phyloP scores from a whole-genome alignment of 2,329 filamentous ascomycete species.

The Sporothrix schenckii region DNA sequence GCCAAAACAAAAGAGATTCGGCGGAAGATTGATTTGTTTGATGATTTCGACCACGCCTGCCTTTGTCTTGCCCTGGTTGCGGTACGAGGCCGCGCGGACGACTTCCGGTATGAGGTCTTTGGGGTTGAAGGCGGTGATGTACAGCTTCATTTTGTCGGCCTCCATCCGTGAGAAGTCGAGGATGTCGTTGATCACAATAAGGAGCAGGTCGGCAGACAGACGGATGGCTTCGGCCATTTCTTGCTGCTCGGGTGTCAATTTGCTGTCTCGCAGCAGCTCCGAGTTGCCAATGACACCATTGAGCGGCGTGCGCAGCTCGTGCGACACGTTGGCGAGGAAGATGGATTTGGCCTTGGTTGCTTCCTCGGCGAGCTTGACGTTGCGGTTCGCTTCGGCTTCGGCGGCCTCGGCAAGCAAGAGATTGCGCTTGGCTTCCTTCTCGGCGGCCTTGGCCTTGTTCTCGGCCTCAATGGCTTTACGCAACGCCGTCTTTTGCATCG shows the following conservation, averaged over 20 bases:
- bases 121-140: constrained; percentile 69
- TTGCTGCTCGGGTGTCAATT: constrained; percentile 72
- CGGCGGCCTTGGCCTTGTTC: constrained; percentile 74
- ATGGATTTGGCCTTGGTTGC: constrained; percentile 82
- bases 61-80: constrained; percentile 64
- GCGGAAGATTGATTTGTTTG: constrained; percentile 71
- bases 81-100: constrained; percentile 67
- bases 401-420: constrained; percentile 81
- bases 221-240: constrained; percentile 88
- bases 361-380: constrained; percentile 80
- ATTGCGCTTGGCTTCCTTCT: constrained; percentile 75
- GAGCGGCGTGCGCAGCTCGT: constrained; percentile 79
- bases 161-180: constrained; percentile 95
- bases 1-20: constrained; percentile 69
- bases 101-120: constrained; percentile 69
- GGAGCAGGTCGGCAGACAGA: constrained; percentile 79
- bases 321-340: constrained; percentile 78
- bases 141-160: constrained; percentile 82
- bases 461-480: constrained; percentile 73
- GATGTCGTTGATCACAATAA: constrained; percentile 96
- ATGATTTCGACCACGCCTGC: constrained; percentile 65
- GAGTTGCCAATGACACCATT: constrained; percentile 89
- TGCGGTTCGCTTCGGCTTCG: constrained; percentile 74
- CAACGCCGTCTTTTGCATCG: constrained; percentile 73
- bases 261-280: constrained; percentile 77